phyloP scores from a whole-genome alignment of 2,329 filamentous ascomycete genomes.

The Penicillium sp. region DNA sequence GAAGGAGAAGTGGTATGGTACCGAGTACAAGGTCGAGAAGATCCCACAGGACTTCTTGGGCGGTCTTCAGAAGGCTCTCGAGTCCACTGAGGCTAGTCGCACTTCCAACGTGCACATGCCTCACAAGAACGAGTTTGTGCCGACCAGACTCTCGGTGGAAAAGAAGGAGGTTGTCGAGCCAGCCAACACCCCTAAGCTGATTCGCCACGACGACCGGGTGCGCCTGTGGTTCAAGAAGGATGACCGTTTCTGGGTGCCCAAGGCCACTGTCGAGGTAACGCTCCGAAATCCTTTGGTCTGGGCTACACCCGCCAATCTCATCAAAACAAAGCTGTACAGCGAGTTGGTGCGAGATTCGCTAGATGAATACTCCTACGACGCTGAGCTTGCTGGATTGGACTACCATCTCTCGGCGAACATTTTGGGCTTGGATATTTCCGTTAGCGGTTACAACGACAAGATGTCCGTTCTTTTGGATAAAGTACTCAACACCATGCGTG shows the following conservation, averaged over 20 bases:
- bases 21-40: slow-evolving; percentile 81
- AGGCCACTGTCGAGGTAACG: slow-evolving; percentile 80
- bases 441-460: slow-evolving; percentile 96
- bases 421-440: slow-evolving; percentile 71
- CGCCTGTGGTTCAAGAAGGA: slow-evolving; percentile 98
- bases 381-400: slow-evolving; percentile 82
- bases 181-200: slow-evolving; percentile 69
- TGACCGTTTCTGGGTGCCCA: slow-evolving; percentile 96
- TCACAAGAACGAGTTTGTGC: slow-evolving; percentile 93
- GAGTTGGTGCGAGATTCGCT: slow-evolving; percentile 85
- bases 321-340: slow-evolving; percentile 77
- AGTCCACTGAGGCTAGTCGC: slow-evolving; percentile 57
- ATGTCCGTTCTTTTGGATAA: slow-evolving; percentile 86
- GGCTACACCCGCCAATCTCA: slow-evolving; percentile 71
- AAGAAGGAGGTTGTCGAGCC: slow-evolving; percentile 85
- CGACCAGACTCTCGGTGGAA: slow-evolving; percentile 87
- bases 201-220: slow-evolving; percentile 77
- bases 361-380: slow-evolving; percentile 92
- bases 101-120: slow-evolving; percentile 77
- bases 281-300: slow-evolving; percentile 76
- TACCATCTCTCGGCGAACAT: slow-evolving; percentile 74
- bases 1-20: slow-evolving; percentile 97
- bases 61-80: slow-evolving; percentile 64
- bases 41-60: slow-evolving; percentile 73
- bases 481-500: slow-evolving; percentile 77